Base-by-base conservation (phyloP, 805 yeast species). In the Pichia pseudocactophila region DNA sequence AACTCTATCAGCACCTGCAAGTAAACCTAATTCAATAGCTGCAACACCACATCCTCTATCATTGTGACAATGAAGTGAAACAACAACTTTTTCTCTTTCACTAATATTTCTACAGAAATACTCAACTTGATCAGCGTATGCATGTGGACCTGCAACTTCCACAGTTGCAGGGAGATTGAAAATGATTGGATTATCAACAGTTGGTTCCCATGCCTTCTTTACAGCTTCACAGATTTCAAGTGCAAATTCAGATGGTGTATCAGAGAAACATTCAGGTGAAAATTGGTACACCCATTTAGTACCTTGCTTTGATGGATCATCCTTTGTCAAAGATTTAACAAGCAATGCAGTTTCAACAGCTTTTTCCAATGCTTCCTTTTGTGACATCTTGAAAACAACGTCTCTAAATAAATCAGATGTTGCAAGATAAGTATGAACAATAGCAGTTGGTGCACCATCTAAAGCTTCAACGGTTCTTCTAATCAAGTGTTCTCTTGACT, bases 1-100 rank as follows among this genome's bases (percentile, higher is more conserved):
- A 40, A 82, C 84, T 68, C 90, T 73, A 63, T 82, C 89, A 46
- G 84, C 90, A 56, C 90, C 90, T n/a, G 88, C 90, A 55, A 82
- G 64, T 27, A 79, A 53, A 53, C 87, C 89, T 47, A 82, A 67
- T 61, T 82, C 90, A 36, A 86, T 70, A 20, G 90, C 90, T 36
- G 90, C 90, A 42, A 82, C 88, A 57, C 86, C 88, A 59, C 86
- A 80, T 17, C 90, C 90, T 63, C 90, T 73, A 59, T 82, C 90
- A 55, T 82, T 82, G 63, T 82, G 90, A 48, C 83, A 74, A 56
- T 82, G 90, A 13, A 81, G 71, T 18, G 88, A 80, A 45, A 82
- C 74, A 47, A 78, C 66, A 34, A 80, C 75, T 53, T 78, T 80
- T 56, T 81, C 87, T 61, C 89, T 73, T 56, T 82, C 85, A 40